phyloP scores from a whole-genome alignment of 306 rosid species.

The Vigna trinervia region DNA sequence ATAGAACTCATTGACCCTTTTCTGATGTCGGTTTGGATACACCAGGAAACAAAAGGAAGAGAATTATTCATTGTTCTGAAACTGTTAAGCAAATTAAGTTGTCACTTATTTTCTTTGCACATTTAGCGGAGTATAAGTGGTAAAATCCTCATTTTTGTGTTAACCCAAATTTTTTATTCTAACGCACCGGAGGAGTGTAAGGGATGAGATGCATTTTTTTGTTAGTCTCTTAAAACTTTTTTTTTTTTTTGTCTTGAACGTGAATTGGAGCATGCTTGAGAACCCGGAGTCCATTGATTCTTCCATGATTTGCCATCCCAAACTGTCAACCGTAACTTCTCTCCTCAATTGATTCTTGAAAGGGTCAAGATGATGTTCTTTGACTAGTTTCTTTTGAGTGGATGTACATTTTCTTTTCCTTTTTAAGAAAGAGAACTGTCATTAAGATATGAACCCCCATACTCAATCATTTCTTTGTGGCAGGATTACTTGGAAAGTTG shows the following conservation, averaged over 20 bases:
- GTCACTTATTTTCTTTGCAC: constrained; percentile 3
- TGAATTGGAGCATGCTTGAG: constrained; percentile 29
- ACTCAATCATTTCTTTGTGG: constrained; percentile 90
- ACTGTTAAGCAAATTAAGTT: constrained; percentile 1
- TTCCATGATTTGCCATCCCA: constrained; percentile 20
- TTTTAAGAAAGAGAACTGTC: constrained; percentile 58
- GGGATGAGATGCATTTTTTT: not conserved
- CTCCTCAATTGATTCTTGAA: constrained; percentile 45
- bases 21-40: constrained; percentile 32
- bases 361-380: constrained; percentile 64
- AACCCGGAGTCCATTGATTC: constrained; percentile 2
- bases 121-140: constrained; percentile 8
- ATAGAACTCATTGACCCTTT: constrained; percentile 58
- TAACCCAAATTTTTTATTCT: not conserved
- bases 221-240: constrained; percentile 13
- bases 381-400: constrained; percentile 54
- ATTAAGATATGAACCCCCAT: constrained; percentile 60
- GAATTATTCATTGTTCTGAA: not conserved
- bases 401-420: constrained; percentile 63
- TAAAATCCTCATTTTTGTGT: not conserved
- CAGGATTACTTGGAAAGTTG: constrained; percentile 88
- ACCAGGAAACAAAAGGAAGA: not conserved
- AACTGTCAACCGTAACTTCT: constrained; percentile 31
- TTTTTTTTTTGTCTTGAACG: constrained; percentile 7
- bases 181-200: constrained; percentile 15